Conservation (phyloP, 2,329 filamentous ascomycete species). For the Fonsecaea erecta region DNA sequence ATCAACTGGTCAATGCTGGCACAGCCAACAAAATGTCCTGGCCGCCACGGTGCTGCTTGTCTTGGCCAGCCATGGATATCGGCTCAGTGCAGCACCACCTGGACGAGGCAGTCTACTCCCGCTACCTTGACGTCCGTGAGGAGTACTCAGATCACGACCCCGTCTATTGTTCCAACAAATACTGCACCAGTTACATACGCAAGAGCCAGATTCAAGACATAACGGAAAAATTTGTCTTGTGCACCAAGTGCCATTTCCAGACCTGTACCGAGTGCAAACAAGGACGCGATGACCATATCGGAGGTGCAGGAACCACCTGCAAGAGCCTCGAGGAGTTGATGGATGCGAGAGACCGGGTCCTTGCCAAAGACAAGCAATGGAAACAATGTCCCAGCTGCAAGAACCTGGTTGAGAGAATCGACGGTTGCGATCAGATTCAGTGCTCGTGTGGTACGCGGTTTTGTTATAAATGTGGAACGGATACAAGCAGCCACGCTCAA, state of each 20-base stretch:
- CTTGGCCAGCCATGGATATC: constrained; percentile 11
- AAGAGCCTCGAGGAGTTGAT: constrained; percentile 15
- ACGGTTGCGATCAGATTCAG: constrained; percentile 26
- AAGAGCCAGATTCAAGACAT: background rate
- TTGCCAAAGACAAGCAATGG: constrained; percentile 24
- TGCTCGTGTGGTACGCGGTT: constrained; percentile 27
- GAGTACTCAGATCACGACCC: constrained; percentile 19
- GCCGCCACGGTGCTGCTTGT: constrained; percentile 24
- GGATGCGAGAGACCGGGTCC: constrained; percentile 10
- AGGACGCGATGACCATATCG: constrained; percentile 7
- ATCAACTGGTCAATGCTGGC: constrained; percentile 14
- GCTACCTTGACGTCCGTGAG: constrained; percentile 14
- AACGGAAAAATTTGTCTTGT: constrained; percentile 19
- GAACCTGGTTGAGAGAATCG: constrained; percentile 29
- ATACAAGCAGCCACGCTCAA: background rate
- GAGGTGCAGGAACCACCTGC: constrained; percentile 8
- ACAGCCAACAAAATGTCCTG: constrained; percentile 16
- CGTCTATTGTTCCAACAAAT: constrained; percentile 21
- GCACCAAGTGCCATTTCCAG: constrained; percentile 10
- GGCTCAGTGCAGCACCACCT: constrained; percentile 11
- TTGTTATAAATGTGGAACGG: constrained; percentile 25
- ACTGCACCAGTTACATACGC: constrained; percentile 17
- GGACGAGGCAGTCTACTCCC: constrained; percentile 14
- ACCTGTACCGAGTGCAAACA: constrained; percentile 27
- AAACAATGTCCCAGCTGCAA: constrained; percentile 32